Percentiles rank a stretch among this genome's conserved stretches.
Evolutionary conservation across 257 asterid species (phyloP).

Genomic region (Gardenia jasminoides): DNA sequence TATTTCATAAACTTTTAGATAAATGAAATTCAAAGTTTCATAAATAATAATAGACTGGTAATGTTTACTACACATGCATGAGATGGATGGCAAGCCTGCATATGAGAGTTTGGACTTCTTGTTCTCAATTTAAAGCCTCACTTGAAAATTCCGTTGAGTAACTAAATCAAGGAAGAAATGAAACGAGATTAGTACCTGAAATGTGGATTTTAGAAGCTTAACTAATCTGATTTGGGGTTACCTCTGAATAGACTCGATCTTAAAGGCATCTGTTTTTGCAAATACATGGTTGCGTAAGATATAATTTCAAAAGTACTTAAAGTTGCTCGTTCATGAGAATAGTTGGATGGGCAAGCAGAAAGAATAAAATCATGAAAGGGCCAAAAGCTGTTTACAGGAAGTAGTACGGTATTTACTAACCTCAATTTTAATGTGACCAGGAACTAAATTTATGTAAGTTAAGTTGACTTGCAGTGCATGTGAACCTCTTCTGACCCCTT

Average conservation of each 20-base stretch:
- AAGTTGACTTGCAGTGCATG: too few relatives aligned
- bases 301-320: background rate
- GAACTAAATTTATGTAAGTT: background rate
- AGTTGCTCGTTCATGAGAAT: background rate
- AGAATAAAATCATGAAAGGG: background rate
- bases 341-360: background rate
- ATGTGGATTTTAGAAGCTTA: background rate
- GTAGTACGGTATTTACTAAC: background rate
- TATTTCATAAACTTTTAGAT: background rate
- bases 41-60: too few relatives aligned
- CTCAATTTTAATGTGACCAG: background rate
- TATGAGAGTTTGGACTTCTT: background rate
- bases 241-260: background rate
- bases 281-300: background rate
- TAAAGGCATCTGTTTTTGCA: background rate
- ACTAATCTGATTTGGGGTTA: background rate
- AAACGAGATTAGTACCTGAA: background rate
- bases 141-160: background rate
- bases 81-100: too few relatives aligned
- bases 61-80: too few relatives aligned
- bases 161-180: background rate
- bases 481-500: too few relatives aligned
- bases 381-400: too few relatives aligned
- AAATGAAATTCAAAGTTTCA: too few relatives aligned
- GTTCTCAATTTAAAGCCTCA: background rate